Evolutionary conservation across 2,329 filamentous ascomycete species (phyloP), one percentile per base, ranked within the genome.

Genomic region (Colletotrichum trifolii): DNA sequence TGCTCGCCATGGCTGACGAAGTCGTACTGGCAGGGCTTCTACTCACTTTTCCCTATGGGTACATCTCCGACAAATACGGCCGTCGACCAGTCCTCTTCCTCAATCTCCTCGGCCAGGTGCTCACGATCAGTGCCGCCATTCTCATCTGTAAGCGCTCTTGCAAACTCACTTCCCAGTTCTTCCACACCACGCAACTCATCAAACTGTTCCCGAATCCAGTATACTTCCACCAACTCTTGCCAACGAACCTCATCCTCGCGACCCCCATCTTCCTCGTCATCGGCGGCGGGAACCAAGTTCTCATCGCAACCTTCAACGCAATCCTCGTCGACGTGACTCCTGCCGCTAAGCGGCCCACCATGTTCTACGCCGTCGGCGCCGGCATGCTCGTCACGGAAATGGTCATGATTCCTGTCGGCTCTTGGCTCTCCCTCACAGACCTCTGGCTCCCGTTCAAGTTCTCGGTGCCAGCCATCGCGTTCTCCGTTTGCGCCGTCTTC

Each of bases 391-490:
- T 56, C 4, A 56, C 43, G 7, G 54, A 56, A 12, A 48, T 35
- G 13, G 35, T 48, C 5, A 39, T 56, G 35, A 11, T 56, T 1
- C 54, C 54, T 7, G 2, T 56, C 6, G 54, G 54, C 2, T 39
- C 54, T 13, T 45, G 35, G 43, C 36, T 56, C 2, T 11, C 46
- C 6, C n/a, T 55, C 25, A 46, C 45, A 15, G 53, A 55, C 43
- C 45, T 56, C 8, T 56, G 43, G 54, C 8, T 56, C 6, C 43
- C 54, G 11, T 48, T 56, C 43, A 56, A 56, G 17, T 15, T 48
- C 11, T n/a, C 54, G 5, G 45, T 38, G 10, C 35, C 54, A 10
- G 25, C 48, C 8, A 8, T 47, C 6, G 10, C 48, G 3, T 8
- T 25, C 10, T 39, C 54, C 25, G n/a, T 33, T 56, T 35, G 43